These are phyloP conservation scores for Hibiscus mutabilis DNA, from an alignment of 345 rosid species.

Conservation along the genomic window DNA sequence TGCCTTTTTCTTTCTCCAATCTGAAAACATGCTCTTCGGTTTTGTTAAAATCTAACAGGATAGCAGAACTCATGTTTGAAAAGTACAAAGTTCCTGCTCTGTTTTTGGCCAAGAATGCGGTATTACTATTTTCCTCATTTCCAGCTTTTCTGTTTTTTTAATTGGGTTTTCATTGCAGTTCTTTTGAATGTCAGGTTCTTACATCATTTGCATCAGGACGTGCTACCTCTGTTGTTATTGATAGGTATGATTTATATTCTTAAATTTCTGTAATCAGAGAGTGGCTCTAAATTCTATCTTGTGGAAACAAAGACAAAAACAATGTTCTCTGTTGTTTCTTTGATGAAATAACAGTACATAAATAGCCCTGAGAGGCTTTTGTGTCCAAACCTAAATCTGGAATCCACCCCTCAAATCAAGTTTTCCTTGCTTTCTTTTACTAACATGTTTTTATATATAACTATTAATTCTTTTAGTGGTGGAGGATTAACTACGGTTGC, in stretches of 20 bases:
- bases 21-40: background rate
- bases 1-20: background rate
- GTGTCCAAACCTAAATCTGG: background rate
- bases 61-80: slow-evolving; percentile 94
- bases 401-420: background rate
- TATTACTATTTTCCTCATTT: background rate
- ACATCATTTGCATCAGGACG: slow-evolving; percentile 99
- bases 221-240: slow-evolving; percentile 96
- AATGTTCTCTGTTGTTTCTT: background rate
- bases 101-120: slow-evolving; percentile 94
- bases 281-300: background rate
- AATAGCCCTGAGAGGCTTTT: background rate
- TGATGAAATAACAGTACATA: background rate
- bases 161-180: background rate
- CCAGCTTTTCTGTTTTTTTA: background rate
- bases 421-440: background rate
- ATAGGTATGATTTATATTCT: slow-evolving; percentile 19
- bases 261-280: background rate
- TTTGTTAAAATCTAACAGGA: slow-evolving; percentile 21
- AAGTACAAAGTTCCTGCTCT: slow-evolving; percentile 95
- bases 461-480: slow-evolving; percentile 49
- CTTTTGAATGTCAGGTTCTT: slow-evolving; percentile 38
- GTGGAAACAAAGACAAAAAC: background rate
- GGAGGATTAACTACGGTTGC: slow-evolving; percentile 97
- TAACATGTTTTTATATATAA: background rate